phyloP scores from a whole-genome alignment of 345 rosid species.

The Dipteronia dyeriana region DNA sequence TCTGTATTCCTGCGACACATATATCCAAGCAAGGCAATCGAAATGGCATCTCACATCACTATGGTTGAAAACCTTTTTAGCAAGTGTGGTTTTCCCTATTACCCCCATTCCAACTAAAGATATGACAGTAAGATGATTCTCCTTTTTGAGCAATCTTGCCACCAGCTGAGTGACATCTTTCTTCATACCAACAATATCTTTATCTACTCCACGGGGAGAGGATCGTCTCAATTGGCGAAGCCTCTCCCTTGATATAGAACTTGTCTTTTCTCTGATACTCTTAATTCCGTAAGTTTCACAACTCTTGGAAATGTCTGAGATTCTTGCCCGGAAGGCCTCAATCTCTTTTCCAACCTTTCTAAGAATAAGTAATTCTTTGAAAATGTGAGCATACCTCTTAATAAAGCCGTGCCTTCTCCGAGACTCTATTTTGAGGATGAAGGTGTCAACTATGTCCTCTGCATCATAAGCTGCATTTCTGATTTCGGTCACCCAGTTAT shows the following conservation, averaged over 20 bases:
- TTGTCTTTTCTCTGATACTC: conserved; percentile 28
- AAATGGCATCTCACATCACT: conserved; percentile 15
- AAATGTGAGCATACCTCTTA: conserved; percentile 10
- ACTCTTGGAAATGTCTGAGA: conserved; percentile 20
- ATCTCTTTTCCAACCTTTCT: conserved; percentile 19
- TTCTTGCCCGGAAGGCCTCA: conserved; percentile 13
- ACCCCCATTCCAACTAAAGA: conserved; percentile 36
- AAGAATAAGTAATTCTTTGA: conserved; percentile 13
- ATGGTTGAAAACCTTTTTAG: conserved; percentile 28
- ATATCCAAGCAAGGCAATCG: conserved; percentile 31
- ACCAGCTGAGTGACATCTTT: conserved; percentile 20
- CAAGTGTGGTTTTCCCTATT: conserved; percentile 32
- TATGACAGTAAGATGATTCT: conserved; percentile 22
- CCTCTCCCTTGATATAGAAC: conserved; percentile 8
- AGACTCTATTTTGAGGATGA: conserved; percentile 28
- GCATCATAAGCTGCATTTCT: conserved; percentile 38
- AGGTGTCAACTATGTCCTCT: conserved; percentile 35
- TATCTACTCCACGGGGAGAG: conserved; percentile 28
- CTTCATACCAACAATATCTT: conserved; percentile 31
- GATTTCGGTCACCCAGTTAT: conserved; percentile 37
- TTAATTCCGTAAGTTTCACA: conserved; percentile 26
- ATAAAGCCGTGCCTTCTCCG: conserved; percentile 11
- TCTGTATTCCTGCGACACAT: conserved; percentile 25
- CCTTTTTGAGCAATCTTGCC: conserved; percentile 17
- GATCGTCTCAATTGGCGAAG: too few species aligned